Conservation (phyloP, 345 rosid genomes). For the Ailanthus altissimus region DNA sequence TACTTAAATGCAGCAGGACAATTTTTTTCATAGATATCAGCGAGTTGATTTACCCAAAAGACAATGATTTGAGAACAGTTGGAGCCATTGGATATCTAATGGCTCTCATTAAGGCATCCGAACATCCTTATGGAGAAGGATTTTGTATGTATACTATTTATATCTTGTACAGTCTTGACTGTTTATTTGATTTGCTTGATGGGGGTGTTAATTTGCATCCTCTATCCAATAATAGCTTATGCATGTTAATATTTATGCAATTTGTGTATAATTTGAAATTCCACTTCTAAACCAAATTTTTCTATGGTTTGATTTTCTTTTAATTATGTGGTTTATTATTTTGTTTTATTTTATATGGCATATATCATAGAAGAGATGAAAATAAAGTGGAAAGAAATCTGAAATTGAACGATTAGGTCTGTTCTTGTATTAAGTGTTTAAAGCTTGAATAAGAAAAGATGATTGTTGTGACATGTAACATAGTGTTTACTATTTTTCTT, state of each 20-base stretch:
- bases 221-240: neutral
- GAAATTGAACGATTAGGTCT: neutral
- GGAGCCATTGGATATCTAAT: too few species aligned
- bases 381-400: constrained; percentile 3
- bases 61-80: too few species aligned
- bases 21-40: too few species aligned
- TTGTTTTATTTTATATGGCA: neutral
- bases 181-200: neutral
- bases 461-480: neutral
- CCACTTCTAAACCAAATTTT: neutral
- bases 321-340: neutral
- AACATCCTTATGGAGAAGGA: too few species aligned
- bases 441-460: constrained; percentile 11
- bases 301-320: neutral
- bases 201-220: neutral
- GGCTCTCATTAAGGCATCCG: too few species aligned
- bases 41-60: too few species aligned
- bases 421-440: neutral
- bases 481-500: neutral
- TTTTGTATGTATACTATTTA: neutral
- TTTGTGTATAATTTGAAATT: neutral
- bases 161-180: neutral
- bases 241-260: too few species aligned
- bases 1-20: too few species aligned
- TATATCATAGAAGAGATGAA: neutral